Conservation (phyloP, 177 flowering plant genomes). For the Vitis hybrid region DNA sequence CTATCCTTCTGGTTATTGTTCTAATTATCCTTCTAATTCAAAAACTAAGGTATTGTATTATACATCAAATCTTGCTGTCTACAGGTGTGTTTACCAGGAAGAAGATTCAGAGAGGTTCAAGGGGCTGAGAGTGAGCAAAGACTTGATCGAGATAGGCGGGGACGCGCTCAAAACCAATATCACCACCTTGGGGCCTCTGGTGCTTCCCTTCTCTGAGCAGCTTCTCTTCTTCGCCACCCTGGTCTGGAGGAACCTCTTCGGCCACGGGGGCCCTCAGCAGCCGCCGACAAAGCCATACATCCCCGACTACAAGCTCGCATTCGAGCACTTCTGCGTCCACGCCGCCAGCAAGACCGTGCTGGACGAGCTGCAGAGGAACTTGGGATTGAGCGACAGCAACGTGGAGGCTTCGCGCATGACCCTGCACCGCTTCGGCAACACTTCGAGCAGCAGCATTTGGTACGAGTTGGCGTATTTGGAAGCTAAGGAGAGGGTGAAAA, state of each 20-base stretch:
- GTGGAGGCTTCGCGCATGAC: slow-evolving; percentile 86
- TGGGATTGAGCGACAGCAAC: slow-evolving; percentile 67
- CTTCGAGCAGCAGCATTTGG: slow-evolving; percentile 93
- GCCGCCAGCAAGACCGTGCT: slow-evolving; percentile 78
- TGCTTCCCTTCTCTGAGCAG: slow-evolving; percentile 89
- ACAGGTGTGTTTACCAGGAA: slow-evolving; percentile 79
- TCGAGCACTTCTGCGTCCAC: slow-evolving; percentile 92
- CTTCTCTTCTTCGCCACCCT: slow-evolving; percentile 71
- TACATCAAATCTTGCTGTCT: not conserved
- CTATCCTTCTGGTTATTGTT: no score
- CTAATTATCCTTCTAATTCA: no score
- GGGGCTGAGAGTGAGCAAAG: slow-evolving; percentile 66
- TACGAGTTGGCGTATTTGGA: slow-evolving; percentile 89
- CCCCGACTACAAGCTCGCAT: slow-evolving; percentile 92
- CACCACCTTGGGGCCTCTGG: slow-evolving; percentile 89
- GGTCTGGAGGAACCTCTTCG: slow-evolving; percentile 42
- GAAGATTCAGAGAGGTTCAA: slow-evolving; percentile 69
- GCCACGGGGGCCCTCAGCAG: slow-evolving; percentile 14
- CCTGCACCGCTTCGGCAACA: slow-evolving; percentile 88
- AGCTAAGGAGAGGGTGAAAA: slow-evolving; percentile 65
- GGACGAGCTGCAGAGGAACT: slow-evolving; percentile 80
- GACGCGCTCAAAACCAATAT: slow-evolving; percentile 92
- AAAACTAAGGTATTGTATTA: no score
- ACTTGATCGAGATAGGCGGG: slow-evolving; percentile 79
- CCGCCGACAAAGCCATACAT: slow-evolving; percentile 65